Conservation (phyloP, 345 rosid genomes). For the Ailanthus altissimus region DNA sequence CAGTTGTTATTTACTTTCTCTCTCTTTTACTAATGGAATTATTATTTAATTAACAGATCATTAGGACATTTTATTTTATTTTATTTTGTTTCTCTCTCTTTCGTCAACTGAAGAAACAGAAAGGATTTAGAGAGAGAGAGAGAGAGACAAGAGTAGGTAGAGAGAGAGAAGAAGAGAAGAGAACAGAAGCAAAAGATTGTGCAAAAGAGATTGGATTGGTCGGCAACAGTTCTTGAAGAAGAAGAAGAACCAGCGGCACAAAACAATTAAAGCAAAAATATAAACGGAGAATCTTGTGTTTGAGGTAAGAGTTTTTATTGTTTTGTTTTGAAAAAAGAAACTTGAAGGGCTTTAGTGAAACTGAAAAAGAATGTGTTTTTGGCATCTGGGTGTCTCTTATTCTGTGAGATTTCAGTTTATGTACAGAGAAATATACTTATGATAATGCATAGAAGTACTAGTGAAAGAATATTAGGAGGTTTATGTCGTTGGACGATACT, state of each 20-base stretch:
- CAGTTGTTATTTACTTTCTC: slow-evolving; percentile 34
- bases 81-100: not conserved
- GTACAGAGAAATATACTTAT: slow-evolving; percentile 16
- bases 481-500: slow-evolving; percentile 28
- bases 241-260: slow-evolving; percentile 6
- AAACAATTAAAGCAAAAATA: not conserved
- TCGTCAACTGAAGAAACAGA: slow-evolving; percentile 39
- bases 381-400: slow-evolving; percentile 26
- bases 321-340: slow-evolving; percentile 25
- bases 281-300: slow-evolving; percentile 27
- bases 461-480: slow-evolving; percentile 33
- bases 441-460: not conserved
- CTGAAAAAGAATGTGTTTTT: slow-evolving; percentile 23
- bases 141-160: slow-evolving; percentile 39
- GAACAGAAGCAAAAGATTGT: slow-evolving; percentile 23
- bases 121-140: slow-evolving; percentile 37
- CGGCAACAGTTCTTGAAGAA: slow-evolving; percentile 28
- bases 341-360: not conserved
- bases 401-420: slow-evolving; percentile 25
- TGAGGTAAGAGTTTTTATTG: slow-evolving; percentile 40
- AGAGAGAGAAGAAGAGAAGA: slow-evolving; percentile 30
- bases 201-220: slow-evolving; percentile 23
- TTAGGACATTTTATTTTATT: not conserved
- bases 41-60: slow-evolving; percentile 20
- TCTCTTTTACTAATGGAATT: slow-evolving; percentile 16